These are phyloP conservation scores for Lizanozyma gosingica DNA, from an alignment of 1,139 yeast species.

Conservation along the genomic window DNA sequence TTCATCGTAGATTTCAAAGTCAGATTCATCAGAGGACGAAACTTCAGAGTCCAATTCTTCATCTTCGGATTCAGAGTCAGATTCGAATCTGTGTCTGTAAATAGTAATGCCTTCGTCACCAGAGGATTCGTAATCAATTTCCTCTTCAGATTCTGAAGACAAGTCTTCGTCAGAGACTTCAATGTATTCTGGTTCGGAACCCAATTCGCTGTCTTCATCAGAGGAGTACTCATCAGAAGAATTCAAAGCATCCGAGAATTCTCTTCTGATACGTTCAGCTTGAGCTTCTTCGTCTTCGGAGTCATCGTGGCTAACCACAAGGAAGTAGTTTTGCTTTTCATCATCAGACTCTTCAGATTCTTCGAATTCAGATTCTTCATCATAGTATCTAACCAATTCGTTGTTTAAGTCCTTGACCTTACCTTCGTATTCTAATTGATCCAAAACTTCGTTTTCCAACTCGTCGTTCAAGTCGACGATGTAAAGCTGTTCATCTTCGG, in stretches of 20 bases:
- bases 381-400: conserved; percentile 32
- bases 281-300: conserved; percentile 5
- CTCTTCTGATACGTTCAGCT: neutral
- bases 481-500: conserved; percentile 8
- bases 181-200: conserved; percentile 25
- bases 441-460: conserved; percentile 27
- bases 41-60: conserved; percentile 31
- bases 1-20: conserved; percentile 11
- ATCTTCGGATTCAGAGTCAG: conserved; percentile 18
- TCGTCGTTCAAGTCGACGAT: conserved; percentile 30
- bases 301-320: conserved; percentile 3
- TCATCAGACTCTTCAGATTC: conserved; percentile 4
- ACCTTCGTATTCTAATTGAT: conserved; percentile 27
- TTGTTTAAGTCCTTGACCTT: conserved; percentile 31
- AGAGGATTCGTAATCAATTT: conserved; percentile 14
- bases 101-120: conserved; percentile 37
- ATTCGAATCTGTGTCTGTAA: conserved; percentile 33
- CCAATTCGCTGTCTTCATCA: conserved; percentile 23
- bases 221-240: conserved; percentile 16
- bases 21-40: conserved; percentile 19
- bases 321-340: conserved; percentile 1
- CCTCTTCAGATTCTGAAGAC: conserved; percentile 5
- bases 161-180: conserved; percentile 11
- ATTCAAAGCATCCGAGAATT: neutral
- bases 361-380: conserved; percentile 10